Percentiles rank a stretch among this genome's conserved stretches.
These are phyloP conservation scores for Nakazawaea peltata DNA, from an alignment of 805 yeast species.

Conservation along the genomic window DNA sequence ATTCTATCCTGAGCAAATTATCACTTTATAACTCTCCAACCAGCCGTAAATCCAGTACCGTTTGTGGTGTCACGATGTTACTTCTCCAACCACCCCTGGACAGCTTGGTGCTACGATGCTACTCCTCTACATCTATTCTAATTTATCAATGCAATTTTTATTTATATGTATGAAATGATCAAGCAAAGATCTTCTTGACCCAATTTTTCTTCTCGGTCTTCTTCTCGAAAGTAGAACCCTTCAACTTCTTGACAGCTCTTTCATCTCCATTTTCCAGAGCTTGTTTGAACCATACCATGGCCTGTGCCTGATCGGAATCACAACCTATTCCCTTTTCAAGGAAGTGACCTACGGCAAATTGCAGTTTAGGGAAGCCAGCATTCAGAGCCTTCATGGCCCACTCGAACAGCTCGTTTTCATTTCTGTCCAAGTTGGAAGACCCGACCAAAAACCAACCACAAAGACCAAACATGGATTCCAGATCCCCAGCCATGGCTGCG, in stretches of 20 bases:
- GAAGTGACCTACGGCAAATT: slow-evolving; percentile 76
- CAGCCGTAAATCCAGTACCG: too few relatives aligned
- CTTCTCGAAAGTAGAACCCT: slow-evolving; percentile 5
- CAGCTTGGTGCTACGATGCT: too few relatives aligned
- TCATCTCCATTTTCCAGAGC: slow-evolving; percentile 48
- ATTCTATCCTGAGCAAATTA: too few relatives aligned
- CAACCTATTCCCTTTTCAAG: slow-evolving; percentile 87
- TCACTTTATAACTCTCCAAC: too few relatives aligned
- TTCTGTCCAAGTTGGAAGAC: slow-evolving; percentile 73
- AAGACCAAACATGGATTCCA: slow-evolving; percentile 83
- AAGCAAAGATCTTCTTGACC: slow-evolving; percentile 7
- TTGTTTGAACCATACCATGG: slow-evolving; percentile 66
- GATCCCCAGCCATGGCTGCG: slow-evolving; percentile 84
- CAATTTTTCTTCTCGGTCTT: slow-evolving; percentile 6
- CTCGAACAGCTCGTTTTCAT: slow-evolving; percentile 81
- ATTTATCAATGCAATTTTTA: neutral
- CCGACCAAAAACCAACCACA: slow-evolving; percentile 98
- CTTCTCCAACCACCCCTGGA: too few relatives aligned
- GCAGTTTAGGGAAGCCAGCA: slow-evolving; percentile 71
- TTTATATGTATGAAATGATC: neutral
- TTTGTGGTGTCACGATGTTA: too few relatives aligned
- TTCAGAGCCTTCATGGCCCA: slow-evolving; percentile 91
- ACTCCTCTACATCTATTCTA: too few relatives aligned
- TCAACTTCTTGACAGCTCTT: slow-evolving; percentile 10
- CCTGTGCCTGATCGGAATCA: slow-evolving; percentile 42